Conservation (phyloP, 192 early-diverging fungal species). For the Coemansia sp. region DNA sequence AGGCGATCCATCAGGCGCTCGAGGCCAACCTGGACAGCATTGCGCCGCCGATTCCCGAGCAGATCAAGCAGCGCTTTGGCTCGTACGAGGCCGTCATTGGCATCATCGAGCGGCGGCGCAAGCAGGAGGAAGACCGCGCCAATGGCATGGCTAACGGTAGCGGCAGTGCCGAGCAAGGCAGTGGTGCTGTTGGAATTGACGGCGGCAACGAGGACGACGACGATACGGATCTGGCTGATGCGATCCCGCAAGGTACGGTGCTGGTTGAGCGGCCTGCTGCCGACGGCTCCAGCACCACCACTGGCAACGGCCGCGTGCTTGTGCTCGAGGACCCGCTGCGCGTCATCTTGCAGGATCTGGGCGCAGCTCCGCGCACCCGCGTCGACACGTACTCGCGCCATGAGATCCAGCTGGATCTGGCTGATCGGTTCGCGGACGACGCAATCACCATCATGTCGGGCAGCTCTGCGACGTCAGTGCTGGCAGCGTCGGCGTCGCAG, state of each 20-base stretch:
- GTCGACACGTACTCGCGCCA: conserved; percentile 50
- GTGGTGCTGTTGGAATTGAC: not conserved
- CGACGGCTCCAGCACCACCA: conserved; percentile 5
- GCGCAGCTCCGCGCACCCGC: conserved; percentile 56
- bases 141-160: conserved; percentile 9
- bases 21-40: conserved; percentile 78
- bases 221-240: conserved; percentile 46
- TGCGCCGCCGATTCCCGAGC: conserved; percentile 56
- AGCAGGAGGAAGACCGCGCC: conserved; percentile 33
- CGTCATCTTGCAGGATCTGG: conserved; percentile 68
- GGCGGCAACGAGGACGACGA: conserved; percentile 40
- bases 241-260: conserved; percentile 54
- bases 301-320: conserved; percentile 39
- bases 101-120: conserved; percentile 51
- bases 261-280: conserved; percentile 46
- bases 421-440: conserved; percentile 63
- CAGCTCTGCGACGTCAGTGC: conserved; percentile 48
- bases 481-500: conserved; percentile 54
- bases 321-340: conserved; percentile 62
- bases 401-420: conserved; percentile 53
- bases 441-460: conserved; percentile 56
- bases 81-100: conserved; percentile 54
- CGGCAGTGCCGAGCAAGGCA: not conserved
- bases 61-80: conserved; percentile 54
- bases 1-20: conserved; percentile 81